Percentiles rank a stretch among this genome's conserved stretches.
Evolutionary conservation across 208 protist genomes (phyloP).

Genomic region (Trichomonas vaginalis): DNA sequence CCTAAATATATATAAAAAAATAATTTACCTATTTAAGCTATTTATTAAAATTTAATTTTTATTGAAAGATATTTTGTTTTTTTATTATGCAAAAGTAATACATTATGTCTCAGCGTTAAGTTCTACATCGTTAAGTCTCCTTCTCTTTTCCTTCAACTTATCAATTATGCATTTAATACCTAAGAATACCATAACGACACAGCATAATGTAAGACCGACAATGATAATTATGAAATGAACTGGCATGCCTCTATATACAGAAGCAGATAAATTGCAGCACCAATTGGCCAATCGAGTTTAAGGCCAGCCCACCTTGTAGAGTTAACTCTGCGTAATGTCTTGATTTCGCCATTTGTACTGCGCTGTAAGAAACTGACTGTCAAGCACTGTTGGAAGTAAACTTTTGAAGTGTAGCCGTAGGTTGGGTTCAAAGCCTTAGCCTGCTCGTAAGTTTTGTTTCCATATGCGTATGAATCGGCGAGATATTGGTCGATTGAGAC

Average conservation of each 20-base stretch:
- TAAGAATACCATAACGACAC: too few relatives aligned
- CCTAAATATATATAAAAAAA: too few relatives aligned
- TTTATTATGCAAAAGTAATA: too few relatives aligned
- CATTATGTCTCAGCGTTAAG: too few relatives aligned
- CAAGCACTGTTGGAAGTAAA: not conserved
- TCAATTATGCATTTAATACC: too few relatives aligned
- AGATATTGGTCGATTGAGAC: not conserved
- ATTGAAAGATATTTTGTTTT: too few relatives aligned
- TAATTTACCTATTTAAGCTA: too few relatives aligned
- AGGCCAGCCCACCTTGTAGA: not conserved
- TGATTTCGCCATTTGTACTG: not conserved
- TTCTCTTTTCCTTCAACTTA: too few relatives aligned
- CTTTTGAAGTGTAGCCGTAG: not conserved
- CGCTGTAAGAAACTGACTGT: not conserved
- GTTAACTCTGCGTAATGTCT: not conserved
- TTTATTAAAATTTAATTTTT: too few relatives aligned
- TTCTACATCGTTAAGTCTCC: too few relatives aligned
- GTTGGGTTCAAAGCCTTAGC: not conserved
- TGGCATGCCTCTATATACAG: not conserved
- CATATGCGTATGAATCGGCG: not conserved
- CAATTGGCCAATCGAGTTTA: not conserved
- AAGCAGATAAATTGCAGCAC: not conserved
- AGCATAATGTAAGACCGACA: too few relatives aligned
- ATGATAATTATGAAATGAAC: not conserved
- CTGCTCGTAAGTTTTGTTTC: not conserved